Conservation (phyloP, 257 asterid genomes). For the Euphrasia confusa region DNA sequence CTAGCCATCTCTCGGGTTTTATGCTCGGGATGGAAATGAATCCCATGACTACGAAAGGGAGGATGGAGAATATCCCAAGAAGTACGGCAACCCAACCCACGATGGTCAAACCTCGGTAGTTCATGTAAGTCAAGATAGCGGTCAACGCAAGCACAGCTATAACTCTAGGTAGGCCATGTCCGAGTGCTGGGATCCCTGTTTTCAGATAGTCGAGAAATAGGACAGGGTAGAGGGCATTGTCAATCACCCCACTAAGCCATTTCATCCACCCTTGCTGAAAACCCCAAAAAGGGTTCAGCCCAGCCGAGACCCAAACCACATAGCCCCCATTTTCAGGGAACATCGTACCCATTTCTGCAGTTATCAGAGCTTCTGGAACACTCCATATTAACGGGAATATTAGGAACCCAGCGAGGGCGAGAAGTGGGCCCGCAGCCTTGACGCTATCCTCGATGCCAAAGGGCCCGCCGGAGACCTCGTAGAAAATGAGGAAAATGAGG, state of each 20-base stretch:
- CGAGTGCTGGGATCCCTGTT: conserved; percentile 49
- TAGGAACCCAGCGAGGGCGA: conserved; percentile 46
- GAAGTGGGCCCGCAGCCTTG: conserved; percentile 52
- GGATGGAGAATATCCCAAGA: conserved; percentile 45
- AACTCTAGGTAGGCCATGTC: conserved; percentile 42
- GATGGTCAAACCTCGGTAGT: conserved; percentile 51
- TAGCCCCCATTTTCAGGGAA: conserved; percentile 62
- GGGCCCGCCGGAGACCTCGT: conserved; percentile 57
- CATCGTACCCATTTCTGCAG: conserved; percentile 70
- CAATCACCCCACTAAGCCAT: conserved; percentile 64
- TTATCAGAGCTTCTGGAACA: conserved; percentile 53
- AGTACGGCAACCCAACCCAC: conserved; percentile 61
- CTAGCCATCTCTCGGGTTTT: conserved; percentile 47
- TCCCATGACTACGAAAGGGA: conserved; percentile 57
- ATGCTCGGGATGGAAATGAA: conserved; percentile 45
- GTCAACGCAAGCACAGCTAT: conserved; percentile 41
- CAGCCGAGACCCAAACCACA: conserved; percentile 61
- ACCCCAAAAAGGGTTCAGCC: conserved; percentile 61
- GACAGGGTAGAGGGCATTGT: conserved; percentile 53
- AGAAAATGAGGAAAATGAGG: conserved; percentile 49
- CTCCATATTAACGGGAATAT: conserved; percentile 55
- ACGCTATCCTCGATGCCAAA: conserved; percentile 57
- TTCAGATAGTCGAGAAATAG: conserved; percentile 51
- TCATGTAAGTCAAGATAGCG: conserved; percentile 43
- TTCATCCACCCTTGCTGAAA: conserved; percentile 69